Evolutionary conservation across 2,329 filamentous ascomycete species (phyloP).

Genomic region (Cytospora chrysosperma): DNA sequence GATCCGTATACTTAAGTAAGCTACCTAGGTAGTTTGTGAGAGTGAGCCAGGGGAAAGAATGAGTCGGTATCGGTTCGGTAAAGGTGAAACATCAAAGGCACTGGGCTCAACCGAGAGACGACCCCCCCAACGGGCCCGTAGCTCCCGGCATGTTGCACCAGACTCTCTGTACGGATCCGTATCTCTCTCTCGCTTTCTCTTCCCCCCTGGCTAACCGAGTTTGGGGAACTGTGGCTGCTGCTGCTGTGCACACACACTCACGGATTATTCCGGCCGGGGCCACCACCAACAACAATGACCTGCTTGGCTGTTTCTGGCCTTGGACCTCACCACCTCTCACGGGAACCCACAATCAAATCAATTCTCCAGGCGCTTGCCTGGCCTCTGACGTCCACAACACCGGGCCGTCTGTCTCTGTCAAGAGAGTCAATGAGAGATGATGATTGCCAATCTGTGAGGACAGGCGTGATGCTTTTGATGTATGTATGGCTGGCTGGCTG

Average conservation of each 20-base stretch:
- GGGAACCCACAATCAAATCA: background rate
- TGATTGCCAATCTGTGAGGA: background rate
- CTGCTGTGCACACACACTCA: no score
- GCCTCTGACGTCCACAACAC: background rate
- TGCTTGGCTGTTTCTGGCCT: no score
- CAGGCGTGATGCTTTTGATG: background rate
- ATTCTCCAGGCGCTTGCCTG: background rate
- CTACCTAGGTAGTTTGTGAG: background rate
- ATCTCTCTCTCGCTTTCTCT: no score
- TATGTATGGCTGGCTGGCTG: background rate
- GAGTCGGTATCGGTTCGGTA: background rate
- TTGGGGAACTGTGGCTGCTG: background rate
- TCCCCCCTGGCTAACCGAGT: background rate
- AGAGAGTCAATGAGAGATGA: no score
- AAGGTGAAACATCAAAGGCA: conserved; percentile 23
- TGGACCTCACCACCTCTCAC: background rate
- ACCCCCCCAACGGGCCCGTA: no score
- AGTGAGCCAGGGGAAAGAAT: background rate
- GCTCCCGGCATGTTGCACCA: background rate
- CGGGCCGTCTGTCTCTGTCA: background rate
- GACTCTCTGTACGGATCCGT: no score
- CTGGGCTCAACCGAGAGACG: no score
- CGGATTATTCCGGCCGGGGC: no score
- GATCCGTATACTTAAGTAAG: background rate
- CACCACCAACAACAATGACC: no score